Evolutionary conservation across 2,329 filamentous ascomycete species (phyloP), one percentile per base, ranked within the genome.

Genomic region (Scopulariopsis brevicaulis): DNA sequence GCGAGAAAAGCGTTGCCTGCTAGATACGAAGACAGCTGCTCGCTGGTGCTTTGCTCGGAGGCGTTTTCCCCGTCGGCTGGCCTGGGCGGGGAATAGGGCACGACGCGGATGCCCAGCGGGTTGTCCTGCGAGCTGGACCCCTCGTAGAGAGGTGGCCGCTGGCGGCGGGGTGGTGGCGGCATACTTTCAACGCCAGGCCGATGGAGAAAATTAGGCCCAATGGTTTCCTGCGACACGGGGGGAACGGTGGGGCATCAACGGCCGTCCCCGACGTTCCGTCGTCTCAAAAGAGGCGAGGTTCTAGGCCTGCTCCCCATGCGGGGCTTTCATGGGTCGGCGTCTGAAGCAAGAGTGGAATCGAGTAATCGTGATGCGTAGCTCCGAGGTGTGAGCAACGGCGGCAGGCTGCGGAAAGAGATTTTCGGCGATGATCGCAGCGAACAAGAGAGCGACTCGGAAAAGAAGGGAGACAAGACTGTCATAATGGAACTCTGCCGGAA

Each of bases 81-180:
- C 54, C 71, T 71, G 8, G 75, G 74, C 52, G 76, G 76, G 24
- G 75, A 74, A 62, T 78, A 78, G 22, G 76, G 75, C 55, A 79
- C 77, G 58, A 79, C 63, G 55, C 77, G 75, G 63, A 79, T 78
- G 60, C 71, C 70, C 50, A 70, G 67, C 48, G 66, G 66, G 63
- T 71, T 76, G 63, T 69, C 71, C 63, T 75, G 71, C 60, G 75
- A 50, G 46, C 46, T 50, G 18, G 46, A 50, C 58, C 70, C 71
- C 64, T 74, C 70, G 61, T 71, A 69, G 58, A 73, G 66, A 46
- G 73, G 71, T 62, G 63, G 62, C 59, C 62, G 67, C 63, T 63
- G 67, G 64, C 64, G 63, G 63, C 63, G 68, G 59, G 59, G 57
- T 46, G 63, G 65, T 32, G 51, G 55, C 50, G 59, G 54, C 59